phyloP scores from a whole-genome alignment of 2,329 filamentous ascomycete species.

The Trichoderma guizhouense region DNA sequence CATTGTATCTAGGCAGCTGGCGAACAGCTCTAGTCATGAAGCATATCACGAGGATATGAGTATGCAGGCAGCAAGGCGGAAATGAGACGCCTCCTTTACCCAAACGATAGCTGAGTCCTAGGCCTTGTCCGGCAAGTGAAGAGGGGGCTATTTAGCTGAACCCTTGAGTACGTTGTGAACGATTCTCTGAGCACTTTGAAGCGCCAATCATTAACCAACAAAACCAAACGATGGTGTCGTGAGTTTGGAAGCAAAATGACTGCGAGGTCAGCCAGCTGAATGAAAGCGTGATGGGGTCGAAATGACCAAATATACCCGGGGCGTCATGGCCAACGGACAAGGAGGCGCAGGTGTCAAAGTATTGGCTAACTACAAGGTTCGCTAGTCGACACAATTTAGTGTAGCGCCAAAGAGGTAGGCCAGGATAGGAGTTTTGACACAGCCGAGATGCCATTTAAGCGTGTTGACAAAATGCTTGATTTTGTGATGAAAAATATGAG shows the following conservation, averaged over 20 bases:
- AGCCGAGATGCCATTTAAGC: neutral
- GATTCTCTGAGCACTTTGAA: neutral
- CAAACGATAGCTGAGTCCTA: neutral
- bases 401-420: constrained; percentile 9
- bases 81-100: neutral
- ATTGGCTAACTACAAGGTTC: neutral
- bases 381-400: constrained; percentile 11
- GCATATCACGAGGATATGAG: neutral
- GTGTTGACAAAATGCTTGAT: neutral
- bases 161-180: neutral
- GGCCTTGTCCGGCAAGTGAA: neutral
- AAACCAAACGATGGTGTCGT: neutral
- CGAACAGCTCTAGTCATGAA: neutral
- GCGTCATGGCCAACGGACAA: neutral
- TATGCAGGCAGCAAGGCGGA: neutral
- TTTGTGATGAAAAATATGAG: neutral
- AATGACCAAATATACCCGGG: neutral
- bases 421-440: neutral
- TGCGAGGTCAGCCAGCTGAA: neutral
- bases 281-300: neutral
- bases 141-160: neutral
- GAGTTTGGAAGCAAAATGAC: neutral
- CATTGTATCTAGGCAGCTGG: constrained; percentile 32
- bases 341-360: constrained; percentile 1
- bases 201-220: neutral